These are phyloP conservation scores for Camelina neglecta DNA, from an alignment of 345 rosid genomes.

Conservation along the genomic window DNA sequence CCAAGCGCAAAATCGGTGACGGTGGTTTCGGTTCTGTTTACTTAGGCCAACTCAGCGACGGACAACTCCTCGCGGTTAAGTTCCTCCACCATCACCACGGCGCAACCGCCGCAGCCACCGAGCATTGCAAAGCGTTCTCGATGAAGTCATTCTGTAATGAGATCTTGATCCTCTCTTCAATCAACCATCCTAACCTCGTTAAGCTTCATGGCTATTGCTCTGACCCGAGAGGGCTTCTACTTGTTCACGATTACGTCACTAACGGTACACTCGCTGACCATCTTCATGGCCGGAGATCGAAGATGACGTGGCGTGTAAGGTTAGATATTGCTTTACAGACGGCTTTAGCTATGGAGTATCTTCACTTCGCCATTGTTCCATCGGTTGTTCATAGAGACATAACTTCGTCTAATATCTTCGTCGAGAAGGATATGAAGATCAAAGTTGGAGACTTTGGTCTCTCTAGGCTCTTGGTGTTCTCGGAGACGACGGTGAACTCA, in stretches of 20 bases:
- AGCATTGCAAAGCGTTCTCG: constrained; percentile 56
- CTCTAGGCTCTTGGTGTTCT: constrained; percentile 64
- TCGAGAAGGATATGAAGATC: constrained; percentile 83
- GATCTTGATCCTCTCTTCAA: constrained; percentile 83
- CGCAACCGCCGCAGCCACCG: constrained; percentile 48
- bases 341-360: constrained; percentile 75
- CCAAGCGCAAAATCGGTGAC: constrained; percentile 81
- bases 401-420: constrained; percentile 82
- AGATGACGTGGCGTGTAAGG: constrained; percentile 72
- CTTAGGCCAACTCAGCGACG: constrained; percentile 75
- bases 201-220: constrained; percentile 94
- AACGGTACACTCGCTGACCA: constrained; percentile 94
- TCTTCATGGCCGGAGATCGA: constrained; percentile 61
- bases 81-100: constrained; percentile 76
- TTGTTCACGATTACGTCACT: constrained; percentile 82
- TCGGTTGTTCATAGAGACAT: constrained; percentile 84
- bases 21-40: constrained; percentile 95
- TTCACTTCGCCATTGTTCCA: constrained; percentile 69
- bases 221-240: constrained; percentile 90
- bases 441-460: constrained; percentile 91
- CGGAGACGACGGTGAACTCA: constrained; percentile 53
- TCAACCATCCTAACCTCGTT: constrained; percentile 82
- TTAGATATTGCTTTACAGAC: constrained; percentile 82
- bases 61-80: constrained; percentile 78
- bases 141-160: constrained; percentile 89